phyloP scores from a whole-genome alignment of 805 yeast genomes.

The Saturnispora besseyi region DNA sequence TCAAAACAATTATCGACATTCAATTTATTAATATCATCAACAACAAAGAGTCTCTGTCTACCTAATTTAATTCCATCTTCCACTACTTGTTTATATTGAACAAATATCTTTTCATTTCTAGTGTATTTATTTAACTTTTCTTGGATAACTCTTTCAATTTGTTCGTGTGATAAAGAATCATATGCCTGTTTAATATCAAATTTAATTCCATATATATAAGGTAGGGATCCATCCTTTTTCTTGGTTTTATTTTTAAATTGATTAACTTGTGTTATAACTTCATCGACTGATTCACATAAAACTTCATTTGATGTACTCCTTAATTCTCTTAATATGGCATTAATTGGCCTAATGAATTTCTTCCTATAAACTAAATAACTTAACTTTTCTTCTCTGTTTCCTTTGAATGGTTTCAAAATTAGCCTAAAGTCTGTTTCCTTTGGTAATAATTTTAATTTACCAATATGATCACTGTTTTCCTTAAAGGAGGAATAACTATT shows the following conservation, averaged over 20 bases:
- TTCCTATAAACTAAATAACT: slow-evolving; percentile 29
- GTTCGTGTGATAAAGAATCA: slow-evolving; percentile 54
- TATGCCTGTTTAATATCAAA: slow-evolving; percentile 74
- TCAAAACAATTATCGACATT: neutral
- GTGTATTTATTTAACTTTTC: slow-evolving; percentile 16
- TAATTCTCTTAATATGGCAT: slow-evolving; percentile 24
- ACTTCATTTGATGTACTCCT: slow-evolving; percentile 2
- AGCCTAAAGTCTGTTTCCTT: slow-evolving; percentile 52
- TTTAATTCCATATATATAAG: slow-evolving; percentile 44
- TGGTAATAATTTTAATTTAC: slow-evolving; percentile 47
- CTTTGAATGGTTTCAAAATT: slow-evolving; percentile 45
- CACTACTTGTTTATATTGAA: slow-evolving; percentile 9
- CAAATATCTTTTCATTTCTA: slow-evolving; percentile 9
- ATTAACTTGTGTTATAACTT: slow-evolving; percentile 34
- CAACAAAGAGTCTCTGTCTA: slow-evolving; percentile 3
- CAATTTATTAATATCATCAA: slow-evolving; percentile 10
- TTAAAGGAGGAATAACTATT: slow-evolving; percentile 14
- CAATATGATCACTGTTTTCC: slow-evolving; percentile 27
- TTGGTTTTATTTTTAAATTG: slow-evolving; percentile 29
- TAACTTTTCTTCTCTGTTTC: slow-evolving; percentile 25
- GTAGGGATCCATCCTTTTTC: slow-evolving; percentile 19
- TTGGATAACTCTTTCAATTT: slow-evolving; percentile 16
- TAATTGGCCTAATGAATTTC: slow-evolving; percentile 36
- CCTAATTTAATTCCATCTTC: neutral
- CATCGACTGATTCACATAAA: slow-evolving; percentile 30